Evolutionary conservation across 805 yeast genomes (phyloP).

Genomic region (Zygoascus tannicola): DNA sequence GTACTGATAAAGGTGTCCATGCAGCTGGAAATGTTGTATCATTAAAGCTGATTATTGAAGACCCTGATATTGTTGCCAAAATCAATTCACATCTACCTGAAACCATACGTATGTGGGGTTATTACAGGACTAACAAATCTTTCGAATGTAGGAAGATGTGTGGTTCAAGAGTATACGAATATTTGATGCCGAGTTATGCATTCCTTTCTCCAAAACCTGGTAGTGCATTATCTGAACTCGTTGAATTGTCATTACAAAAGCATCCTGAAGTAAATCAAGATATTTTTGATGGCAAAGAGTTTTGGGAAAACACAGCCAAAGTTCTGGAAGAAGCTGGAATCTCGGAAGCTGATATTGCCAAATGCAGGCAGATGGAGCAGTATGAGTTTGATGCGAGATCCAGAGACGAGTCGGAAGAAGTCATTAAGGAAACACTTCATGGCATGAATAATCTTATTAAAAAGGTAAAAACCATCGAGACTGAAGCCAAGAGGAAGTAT

Average conservation of each 20-base stretch:
- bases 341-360: conserved; percentile 19
- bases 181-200: conserved; percentile 83
- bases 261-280: conserved; percentile 53
- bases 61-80: conserved; percentile 58
- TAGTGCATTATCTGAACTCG: conserved; percentile 52
- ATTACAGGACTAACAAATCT: conserved; percentile 75
- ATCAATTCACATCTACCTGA: conserved; percentile 73
- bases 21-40: conserved; percentile 93
- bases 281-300: conserved; percentile 53
- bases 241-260: conserved; percentile 42
- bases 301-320: conserved; percentile 52
- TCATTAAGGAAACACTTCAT: conserved; percentile 29
- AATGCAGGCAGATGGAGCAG: conserved; percentile 11
- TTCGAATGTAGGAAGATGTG: conserved; percentile 95
- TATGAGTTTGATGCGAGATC: conserved; percentile 10
- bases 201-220: conserved; percentile 84
- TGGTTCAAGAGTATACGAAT: conserved; percentile 91
- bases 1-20: conserved; percentile 94
- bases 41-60: conserved; percentile 75
- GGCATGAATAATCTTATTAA: conserved; percentile 30
- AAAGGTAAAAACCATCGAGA: conserved; percentile 34
- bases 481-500: conserved; percentile 37
- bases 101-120: conserved; percentile 88
- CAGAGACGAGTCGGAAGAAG: conserved; percentile 12
- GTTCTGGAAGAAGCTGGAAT: conserved; percentile 34